Conservation (phyloP, 352 stramenopile genomes). For the Globisporangium lucens region DNA sequence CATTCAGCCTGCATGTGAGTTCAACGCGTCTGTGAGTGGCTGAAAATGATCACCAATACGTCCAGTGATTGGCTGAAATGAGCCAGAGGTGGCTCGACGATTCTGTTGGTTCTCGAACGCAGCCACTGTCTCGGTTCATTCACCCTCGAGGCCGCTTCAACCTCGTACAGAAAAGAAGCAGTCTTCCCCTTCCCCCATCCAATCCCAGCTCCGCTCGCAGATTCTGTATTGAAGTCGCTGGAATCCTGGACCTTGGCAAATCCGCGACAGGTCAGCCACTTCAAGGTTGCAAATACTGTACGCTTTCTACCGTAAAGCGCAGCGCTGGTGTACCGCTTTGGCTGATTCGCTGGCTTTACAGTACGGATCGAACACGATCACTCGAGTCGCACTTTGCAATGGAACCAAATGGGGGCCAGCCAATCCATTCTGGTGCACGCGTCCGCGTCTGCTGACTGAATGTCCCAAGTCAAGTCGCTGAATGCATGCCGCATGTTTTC, state of each 20-base stretch:
- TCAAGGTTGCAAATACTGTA: neutral
- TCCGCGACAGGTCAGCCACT: neutral
- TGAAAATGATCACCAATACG: neutral
- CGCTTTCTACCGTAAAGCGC: neutral
- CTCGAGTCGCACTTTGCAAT: too few species aligned
- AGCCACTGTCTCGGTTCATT: neutral
- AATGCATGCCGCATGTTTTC: slow-evolving; percentile 9
- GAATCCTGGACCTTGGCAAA: neutral
- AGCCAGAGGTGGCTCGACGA: neutral
- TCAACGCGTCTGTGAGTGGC: neutral
- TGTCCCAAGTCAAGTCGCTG: slow-evolving; percentile 2
- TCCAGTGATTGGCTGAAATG: neutral
- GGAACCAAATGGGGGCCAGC: neutral
- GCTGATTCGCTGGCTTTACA: neutral
- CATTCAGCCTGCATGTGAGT: slow-evolving; percentile 15
- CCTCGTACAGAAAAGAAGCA: slow-evolving; percentile 21
- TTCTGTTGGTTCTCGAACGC: slow-evolving; percentile 15
- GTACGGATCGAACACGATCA: too few species aligned
- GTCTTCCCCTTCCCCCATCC: slow-evolving; percentile 4
- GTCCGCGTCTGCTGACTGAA: neutral
- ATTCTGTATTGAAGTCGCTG: neutral
- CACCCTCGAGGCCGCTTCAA: slow-evolving; percentile 31
- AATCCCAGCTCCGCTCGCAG: neutral
- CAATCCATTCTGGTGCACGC: neutral
- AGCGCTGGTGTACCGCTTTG: neutral